These are phyloP conservation scores for Penicillium sp. DNA, from an alignment of 2,329 filamentous ascomycete genomes.

Conservation along the genomic window DNA sequence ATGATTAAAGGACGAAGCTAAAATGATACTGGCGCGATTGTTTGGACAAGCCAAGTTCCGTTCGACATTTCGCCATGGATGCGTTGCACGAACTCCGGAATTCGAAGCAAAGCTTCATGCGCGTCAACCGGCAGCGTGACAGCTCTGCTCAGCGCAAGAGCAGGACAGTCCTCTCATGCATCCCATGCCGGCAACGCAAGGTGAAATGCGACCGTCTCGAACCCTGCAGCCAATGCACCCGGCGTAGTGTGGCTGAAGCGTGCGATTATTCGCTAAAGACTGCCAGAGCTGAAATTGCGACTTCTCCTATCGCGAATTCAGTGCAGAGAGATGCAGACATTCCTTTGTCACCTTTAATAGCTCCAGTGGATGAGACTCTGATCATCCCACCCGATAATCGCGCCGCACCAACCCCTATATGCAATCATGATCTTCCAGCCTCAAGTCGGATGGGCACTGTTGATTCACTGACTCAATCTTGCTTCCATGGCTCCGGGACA, in stretches of 20 bases:
- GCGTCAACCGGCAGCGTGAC: neutral
- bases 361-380: neutral
- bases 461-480: neutral
- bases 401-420: neutral
- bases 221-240: slow-evolving; percentile 1
- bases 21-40: neutral
- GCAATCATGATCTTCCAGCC: neutral
- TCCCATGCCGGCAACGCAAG: slow-evolving; percentile 1
- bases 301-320: neutral
- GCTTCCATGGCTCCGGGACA: neutral
- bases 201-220: slow-evolving; percentile 1
- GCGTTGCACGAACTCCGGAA: neutral
- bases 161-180: neutral
- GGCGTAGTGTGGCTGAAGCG: neutral
- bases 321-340: neutral
- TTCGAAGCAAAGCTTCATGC: slow-evolving; percentile 3
- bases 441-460: neutral
- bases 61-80: neutral
- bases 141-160: neutral
- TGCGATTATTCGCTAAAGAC: neutral
- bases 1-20: neutral
- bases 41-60: neutral
- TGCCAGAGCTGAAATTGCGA: neutral
- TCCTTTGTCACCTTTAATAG: no score
- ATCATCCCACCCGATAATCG: neutral